A percentile compares a stretch with the other conserved stretches of the same genome.
phyloP scores from a whole-genome alignment of 768 basidiomycete genomes.

The Collybia nuda region DNA sequence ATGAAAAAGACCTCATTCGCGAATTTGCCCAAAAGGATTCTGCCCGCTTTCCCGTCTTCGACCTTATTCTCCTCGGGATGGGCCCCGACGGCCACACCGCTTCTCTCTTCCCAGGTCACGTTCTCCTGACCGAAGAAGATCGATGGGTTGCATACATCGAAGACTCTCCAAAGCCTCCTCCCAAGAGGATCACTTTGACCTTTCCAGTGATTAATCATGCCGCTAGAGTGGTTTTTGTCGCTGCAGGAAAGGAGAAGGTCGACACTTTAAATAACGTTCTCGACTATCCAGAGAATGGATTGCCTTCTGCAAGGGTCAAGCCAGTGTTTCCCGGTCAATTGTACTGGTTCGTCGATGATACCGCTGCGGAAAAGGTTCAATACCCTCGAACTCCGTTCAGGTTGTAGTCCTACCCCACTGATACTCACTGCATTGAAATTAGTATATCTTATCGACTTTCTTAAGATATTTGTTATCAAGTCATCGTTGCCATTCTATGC shows the following conservation, averaged over 20 bases:
- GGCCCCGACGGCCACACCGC: conserved; percentile 99
- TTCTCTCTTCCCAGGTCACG: conserved; percentile 94
- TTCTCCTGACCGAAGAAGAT: conserved; percentile 79
- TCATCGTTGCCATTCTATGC: too few relatives aligned
- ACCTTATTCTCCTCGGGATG: conserved; percentile 94
- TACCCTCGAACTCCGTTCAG: conserved; percentile 60
- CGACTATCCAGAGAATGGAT: conserved; percentile 73
- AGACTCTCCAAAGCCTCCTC: conserved; percentile 93
- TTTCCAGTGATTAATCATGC: conserved; percentile 91
- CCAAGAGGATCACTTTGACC: conserved; percentile 89
- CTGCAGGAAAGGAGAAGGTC: conserved; percentile 78
- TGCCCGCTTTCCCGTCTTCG: conserved; percentile 96
- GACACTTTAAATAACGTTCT: conserved; percentile 72
- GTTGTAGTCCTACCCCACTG: conserved; percentile 29
- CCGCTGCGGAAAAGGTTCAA: conserved; percentile 64
- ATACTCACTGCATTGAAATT: too few relatives aligned
- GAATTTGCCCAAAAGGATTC: conserved; percentile 93
- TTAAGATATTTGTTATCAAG: too few relatives aligned
- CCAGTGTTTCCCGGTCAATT: conserved; percentile 80
- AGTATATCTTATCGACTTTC: background rate
- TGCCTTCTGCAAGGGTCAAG: conserved; percentile 83
- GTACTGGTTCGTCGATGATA: conserved; percentile 94
- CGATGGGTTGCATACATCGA: conserved; percentile 94
- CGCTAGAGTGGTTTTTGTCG: conserved; percentile 86
- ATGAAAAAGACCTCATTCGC: conserved; percentile 81